Base-by-base conservation (phyloP, 2,329 filamentous ascomycete species). In the Colletotrichum brevisporum region DNA sequence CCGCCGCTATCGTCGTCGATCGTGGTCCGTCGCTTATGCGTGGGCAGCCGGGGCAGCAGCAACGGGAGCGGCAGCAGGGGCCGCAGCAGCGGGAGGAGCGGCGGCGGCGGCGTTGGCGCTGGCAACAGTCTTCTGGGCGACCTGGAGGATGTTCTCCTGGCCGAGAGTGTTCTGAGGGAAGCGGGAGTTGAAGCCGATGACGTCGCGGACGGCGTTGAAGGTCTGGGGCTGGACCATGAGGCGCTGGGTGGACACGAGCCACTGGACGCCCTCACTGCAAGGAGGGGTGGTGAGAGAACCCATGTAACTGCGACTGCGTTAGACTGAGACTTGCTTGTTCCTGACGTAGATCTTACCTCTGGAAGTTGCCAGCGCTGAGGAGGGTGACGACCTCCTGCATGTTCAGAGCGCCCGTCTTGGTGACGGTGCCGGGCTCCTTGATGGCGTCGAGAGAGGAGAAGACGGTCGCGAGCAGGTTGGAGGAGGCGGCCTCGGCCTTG, bases 281-380 rank as follows among this genome's bases (percentile, higher is more conserved):
- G 84, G 84, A 21, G 84, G 84, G 9, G 84, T 86, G 13, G 84
- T 86, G 43, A 86, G 78, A 4, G 83, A 85, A 27, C 84, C 84
- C 2, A 79, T 74, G 75, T 86, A 84, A 26, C 78, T 82, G 56
- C 6, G 18, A 31, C 6, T 4, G 18, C 10, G 55, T 67, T 55
- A 64, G 62, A 21, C 3, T 24, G 10, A 15, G 5, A 12, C 2
- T 12, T 6, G 41, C 6, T 24, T 4, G 31, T 13, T 2, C 2
- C 13, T 9, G 31, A 6, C 6, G n/a, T 31, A 31, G 1, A 24
- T 68, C 75, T 36, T 73, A 83, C 73, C 77, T 76, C 70, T 84
- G 81, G 73, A 85, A 81, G 51, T 71, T 76, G 54, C 79, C 79
- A 4, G 76, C 74, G 53, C 75, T 76, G 31, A 84, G 72, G 36